Conservation (phyloP, 2,329 filamentous ascomycete genomes). For the Coleophoma eucalyptorum region DNA sequence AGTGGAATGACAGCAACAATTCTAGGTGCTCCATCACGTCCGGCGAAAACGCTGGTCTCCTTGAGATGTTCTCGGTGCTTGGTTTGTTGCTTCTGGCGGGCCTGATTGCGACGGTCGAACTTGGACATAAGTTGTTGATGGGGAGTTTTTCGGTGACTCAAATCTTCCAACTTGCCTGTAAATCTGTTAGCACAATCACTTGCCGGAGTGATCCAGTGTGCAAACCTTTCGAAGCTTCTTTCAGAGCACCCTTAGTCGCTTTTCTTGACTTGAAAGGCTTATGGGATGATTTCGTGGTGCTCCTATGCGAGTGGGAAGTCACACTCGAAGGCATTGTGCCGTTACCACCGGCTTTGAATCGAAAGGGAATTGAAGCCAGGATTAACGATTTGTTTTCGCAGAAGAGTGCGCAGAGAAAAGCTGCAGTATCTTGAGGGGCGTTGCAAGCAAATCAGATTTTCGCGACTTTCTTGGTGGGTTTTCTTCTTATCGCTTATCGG, state of each 20-base stretch:
- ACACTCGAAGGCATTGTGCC: conserved; percentile 71
- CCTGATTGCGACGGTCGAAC: conserved; percentile 90
- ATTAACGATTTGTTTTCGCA: conserved; percentile 8
- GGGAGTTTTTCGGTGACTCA: conserved; percentile 77
- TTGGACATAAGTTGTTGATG: conserved; percentile 98
- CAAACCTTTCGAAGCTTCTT: conserved; percentile 78
- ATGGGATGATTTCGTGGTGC: conserved; percentile 83
- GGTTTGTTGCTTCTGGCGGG: conserved; percentile 79
- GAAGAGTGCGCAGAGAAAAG: too few relatives aligned
- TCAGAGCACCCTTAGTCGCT: conserved; percentile 81
- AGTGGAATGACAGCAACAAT: conserved; percentile 87
- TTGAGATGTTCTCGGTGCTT: conserved; percentile 83
- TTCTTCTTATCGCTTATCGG: conserved; percentile 15
- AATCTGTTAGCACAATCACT: neutral
- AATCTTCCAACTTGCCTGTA: conserved; percentile 72
- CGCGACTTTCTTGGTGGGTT: too few relatives aligned
- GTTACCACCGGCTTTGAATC: conserved; percentile 79
- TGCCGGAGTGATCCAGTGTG: neutral
- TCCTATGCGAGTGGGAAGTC: conserved; percentile 78
- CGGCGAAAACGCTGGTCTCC: conserved; percentile 78
- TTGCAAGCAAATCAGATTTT: too few relatives aligned
- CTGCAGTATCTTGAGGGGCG: too few relatives aligned
- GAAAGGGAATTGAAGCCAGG: conserved; percentile 71
- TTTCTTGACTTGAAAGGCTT: conserved; percentile 94
- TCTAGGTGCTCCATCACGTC: conserved; percentile 79